Evolutionary conservation across 2,329 filamentous ascomycete species (phyloP).

Genomic region (Biscogniauxia sp.): DNA sequence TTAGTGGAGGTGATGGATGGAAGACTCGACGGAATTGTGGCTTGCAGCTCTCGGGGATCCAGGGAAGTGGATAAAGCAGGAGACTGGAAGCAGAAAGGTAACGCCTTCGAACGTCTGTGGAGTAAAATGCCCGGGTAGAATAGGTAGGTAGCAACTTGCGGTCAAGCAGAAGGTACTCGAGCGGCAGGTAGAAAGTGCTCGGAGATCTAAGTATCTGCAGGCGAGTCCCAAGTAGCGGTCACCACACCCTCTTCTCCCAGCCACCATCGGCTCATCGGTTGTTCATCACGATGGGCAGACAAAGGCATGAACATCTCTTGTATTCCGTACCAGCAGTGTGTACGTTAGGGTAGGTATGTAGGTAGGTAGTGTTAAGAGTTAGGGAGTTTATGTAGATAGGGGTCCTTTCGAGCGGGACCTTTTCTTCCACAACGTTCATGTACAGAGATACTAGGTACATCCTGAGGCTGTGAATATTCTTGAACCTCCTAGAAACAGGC

Average conservation of each 20-base stretch:
- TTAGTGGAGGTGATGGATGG: no score
- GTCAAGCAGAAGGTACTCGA: conserved; percentile 17
- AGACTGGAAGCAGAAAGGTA: conserved; percentile 8
- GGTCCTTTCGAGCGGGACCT: no score
- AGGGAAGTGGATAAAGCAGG: conserved; percentile 18
- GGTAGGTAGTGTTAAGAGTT: no score
- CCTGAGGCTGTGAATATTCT: no score
- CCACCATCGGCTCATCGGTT: background rate
- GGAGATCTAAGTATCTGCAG: conserved; percentile 14
- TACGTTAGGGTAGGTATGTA: no score
- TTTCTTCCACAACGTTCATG: no score
- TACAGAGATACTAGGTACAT: no score
- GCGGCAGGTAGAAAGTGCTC: conserved; percentile 11
- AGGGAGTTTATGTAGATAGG: no score
- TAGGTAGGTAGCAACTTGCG: conserved; percentile 15
- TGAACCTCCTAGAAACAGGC: no score
- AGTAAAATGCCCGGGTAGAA: conserved; percentile 16
- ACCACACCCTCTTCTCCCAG: background rate
- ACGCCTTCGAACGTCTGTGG: no score
- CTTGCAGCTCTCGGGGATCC: conserved; percentile 11
- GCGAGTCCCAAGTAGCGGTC: conserved; percentile 10
- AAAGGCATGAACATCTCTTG: background rate
- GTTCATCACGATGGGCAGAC: background rate
- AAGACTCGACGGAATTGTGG: background rate
- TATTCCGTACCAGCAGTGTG: no score